Evolutionary conservation across 768 basidiomycete species (phyloP).

Genomic region (Paxillus rubicundulus): DNA sequence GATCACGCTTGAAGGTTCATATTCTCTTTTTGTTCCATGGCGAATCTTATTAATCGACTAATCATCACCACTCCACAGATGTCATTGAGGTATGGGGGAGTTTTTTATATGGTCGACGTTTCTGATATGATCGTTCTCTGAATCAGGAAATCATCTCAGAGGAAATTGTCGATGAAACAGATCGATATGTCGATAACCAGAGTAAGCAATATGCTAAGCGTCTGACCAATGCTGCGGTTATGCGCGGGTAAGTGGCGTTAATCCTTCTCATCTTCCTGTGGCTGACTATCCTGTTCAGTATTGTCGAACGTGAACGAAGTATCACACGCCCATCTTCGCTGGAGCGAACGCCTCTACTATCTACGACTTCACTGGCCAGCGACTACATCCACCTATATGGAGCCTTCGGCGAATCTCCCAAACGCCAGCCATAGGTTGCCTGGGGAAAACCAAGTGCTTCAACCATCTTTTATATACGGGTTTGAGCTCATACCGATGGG

Average conservation of each 20-base stretch:
- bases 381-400: slow-evolving; percentile 22
- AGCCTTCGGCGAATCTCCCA: slow-evolving; percentile 7
- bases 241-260: slow-evolving; percentile 58
- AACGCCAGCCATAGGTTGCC: neutral
- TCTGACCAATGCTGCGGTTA: slow-evolving; percentile 67
- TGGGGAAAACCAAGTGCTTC: too few relatives aligned
- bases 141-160: slow-evolving; percentile 93
- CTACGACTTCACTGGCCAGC: slow-evolving; percentile 7
- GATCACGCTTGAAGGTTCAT: slow-evolving; percentile 78
- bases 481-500: too few relatives aligned
- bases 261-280: neutral
- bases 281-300: slow-evolving; percentile 31
- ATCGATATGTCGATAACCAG: slow-evolving; percentile 84
- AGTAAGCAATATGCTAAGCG: slow-evolving; percentile 73
- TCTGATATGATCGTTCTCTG: slow-evolving; percentile 10
- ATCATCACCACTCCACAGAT: slow-evolving; percentile 39
- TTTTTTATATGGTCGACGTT: neutral
- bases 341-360: slow-evolving; percentile 40
- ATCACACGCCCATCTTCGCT: slow-evolving; percentile 24
- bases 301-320: slow-evolving; percentile 52
- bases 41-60: neutral
- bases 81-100: slow-evolving; percentile 61
- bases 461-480: too few relatives aligned
- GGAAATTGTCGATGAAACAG: slow-evolving; percentile 95
- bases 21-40: neutral